Evolutionary conservation across 805 yeast genomes (phyloP).

Genomic region (Hanseniaspora occidentalis): DNA sequence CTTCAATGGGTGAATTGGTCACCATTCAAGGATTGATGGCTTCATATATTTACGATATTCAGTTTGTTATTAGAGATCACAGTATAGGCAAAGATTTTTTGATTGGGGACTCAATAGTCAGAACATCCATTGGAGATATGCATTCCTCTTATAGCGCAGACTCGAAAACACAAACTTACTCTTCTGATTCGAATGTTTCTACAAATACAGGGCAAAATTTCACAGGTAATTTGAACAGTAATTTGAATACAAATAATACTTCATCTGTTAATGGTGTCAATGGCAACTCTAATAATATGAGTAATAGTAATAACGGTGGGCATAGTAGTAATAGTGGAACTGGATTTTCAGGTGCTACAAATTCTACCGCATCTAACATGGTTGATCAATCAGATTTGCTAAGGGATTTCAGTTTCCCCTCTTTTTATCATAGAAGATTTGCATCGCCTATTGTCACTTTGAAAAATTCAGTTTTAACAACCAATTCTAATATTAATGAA

Average conservation of each 20-base stretch:
- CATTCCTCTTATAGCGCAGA: constrained; percentile 5
- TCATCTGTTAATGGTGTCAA: too few species aligned
- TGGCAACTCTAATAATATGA: too few species aligned
- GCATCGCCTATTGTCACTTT: constrained; percentile 51
- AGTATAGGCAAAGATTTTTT: constrained; percentile 21
- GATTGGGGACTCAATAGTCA: constrained; percentile 28
- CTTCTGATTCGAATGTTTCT: too few species aligned
- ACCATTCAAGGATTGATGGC: constrained; percentile 57
- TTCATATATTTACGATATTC: constrained; percentile 48
- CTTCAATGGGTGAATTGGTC: constrained; percentile 33
- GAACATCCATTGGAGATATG: constrained; percentile 20
- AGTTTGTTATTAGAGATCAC: constrained; percentile 27
- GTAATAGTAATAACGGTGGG: too few species aligned
- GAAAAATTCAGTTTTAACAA: constrained; percentile 52
- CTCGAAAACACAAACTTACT: too few species aligned
- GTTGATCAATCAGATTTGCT: background rate
- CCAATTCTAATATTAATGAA: constrained; percentile 44
- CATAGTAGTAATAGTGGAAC: too few species aligned
- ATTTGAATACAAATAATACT: too few species aligned
- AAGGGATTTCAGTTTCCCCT: constrained; percentile 22
- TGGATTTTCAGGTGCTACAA: too few species aligned
- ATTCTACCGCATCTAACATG: too few species aligned
- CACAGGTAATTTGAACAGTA: too few species aligned
- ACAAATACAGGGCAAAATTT: too few species aligned
- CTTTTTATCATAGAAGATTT: constrained; percentile 27